Conservation (phyloP, 2,329 filamentous ascomycete genomes). For the Trichoderma cornu-damae region DNA sequence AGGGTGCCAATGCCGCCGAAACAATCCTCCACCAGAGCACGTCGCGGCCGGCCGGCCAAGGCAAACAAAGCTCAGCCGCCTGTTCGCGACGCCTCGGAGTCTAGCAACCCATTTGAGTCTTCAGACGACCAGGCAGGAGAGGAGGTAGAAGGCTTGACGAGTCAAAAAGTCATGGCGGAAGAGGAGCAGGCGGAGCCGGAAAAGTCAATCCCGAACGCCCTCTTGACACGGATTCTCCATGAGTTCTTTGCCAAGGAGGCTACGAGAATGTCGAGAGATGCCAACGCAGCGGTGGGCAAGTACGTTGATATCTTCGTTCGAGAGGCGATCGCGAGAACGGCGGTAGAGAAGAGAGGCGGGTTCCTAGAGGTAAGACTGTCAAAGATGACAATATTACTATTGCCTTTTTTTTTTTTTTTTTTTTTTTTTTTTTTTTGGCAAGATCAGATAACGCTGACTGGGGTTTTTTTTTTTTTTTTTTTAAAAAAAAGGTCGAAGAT, state of each 20-base stretch:
- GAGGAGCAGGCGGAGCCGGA: slow-evolving; percentile 36
- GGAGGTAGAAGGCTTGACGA: too few species aligned
- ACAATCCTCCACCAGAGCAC: slow-evolving; percentile 31
- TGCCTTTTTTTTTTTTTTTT: not conserved
- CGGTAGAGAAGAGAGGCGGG: slow-evolving; percentile 62
- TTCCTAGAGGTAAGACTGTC: slow-evolving; percentile 64
- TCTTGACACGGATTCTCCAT: slow-evolving; percentile 72
- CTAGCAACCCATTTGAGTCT: slow-evolving; percentile 35
- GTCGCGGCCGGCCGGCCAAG: slow-evolving; percentile 36
- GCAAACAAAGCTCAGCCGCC: slow-evolving; percentile 26
- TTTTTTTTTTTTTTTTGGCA: too few species aligned
- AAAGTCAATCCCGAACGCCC: slow-evolving; percentile 61
- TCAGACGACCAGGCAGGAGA: slow-evolving; percentile 32
- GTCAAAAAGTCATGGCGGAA: slow-evolving; percentile 20
- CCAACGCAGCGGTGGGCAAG: slow-evolving; percentile 69
- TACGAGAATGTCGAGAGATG: slow-evolving; percentile 70
- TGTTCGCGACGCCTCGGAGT: slow-evolving; percentile 25
- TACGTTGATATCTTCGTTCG: slow-evolving; percentile 90
- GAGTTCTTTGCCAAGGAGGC: slow-evolving; percentile 69
- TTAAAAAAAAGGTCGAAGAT: slow-evolving; percentile 80
- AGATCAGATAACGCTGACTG: slow-evolving; percentile 17
- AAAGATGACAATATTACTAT: not conserved
- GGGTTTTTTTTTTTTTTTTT: too few species aligned
- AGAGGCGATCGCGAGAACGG: slow-evolving; percentile 77
- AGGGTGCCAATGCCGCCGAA: slow-evolving; percentile 40